Base-by-base conservation (phyloP, 306 rosid genomes). In the Glycyrrhiza uralensis region DNA sequence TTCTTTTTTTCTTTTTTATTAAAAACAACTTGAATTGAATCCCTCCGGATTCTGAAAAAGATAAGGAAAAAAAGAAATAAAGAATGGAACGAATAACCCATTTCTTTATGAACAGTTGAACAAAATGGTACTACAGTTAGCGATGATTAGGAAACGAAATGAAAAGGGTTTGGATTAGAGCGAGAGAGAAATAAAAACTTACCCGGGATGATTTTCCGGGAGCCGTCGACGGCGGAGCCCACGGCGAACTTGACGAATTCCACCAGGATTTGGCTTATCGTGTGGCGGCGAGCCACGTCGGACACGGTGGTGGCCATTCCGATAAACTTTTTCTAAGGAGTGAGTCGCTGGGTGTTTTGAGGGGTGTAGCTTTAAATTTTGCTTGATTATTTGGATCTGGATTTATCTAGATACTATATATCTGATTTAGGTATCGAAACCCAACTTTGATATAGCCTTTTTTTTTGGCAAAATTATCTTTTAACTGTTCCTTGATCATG, bases 131-230 rank as follows among this genome's bases (percentile, higher is more conserved):
- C 20, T 23, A 35, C 20, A 17, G 42, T 5, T 19, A 36, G 41
- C 29, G 20, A 15, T 42, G 29, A 51, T 32, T 15, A 17, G n/a
- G 35, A 38, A 38, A 39, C 4, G 1, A 36, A 45, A 23, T 3
- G 8, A 19, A 28, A 29, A 39, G 13, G 0, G 5, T 20, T 20
- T 15, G 15, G 10, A 59, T 17, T n/a, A 61, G n/a, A 28, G 59
- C 8, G 46, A 51, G 3, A 49, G 33, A 36, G 68, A 63, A 6
- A 50, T 35, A 26, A 26, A 83, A 57, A 74, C 83, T 3, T 58
- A 92, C 98, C 96, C 3, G 85, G 73, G 78, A 73, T 58, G 71
- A 85, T 54, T 76, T 71, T 78, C 85, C 85, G 85, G 66, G 92
- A 77, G 66, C 60, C 73, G 18, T 72, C 82, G 77, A 87, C 55